Evolutionary conservation across 495 filamentous ascomycete genomes (phyloP).

Genomic region (Penicillium argentinense): DNA sequence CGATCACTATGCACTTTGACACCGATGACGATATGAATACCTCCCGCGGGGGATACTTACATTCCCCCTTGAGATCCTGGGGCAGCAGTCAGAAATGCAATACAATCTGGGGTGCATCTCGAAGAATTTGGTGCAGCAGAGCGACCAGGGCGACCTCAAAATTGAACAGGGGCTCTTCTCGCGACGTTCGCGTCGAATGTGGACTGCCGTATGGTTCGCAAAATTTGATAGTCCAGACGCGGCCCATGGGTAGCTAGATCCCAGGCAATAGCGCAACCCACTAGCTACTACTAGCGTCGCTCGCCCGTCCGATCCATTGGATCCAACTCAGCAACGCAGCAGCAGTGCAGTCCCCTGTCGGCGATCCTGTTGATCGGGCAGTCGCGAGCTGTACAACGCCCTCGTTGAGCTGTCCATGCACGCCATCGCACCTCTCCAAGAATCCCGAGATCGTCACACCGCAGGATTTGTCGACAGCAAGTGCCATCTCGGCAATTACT

Average conservation of each 20-base stretch:
- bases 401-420: too few species aligned
- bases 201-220: background rate
- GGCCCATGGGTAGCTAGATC: slow-evolving; percentile 16
- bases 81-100: slow-evolving; percentile 1
- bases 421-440: background rate
- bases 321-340: slow-evolving; percentile 8
- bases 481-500: background rate
- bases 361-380: slow-evolving; percentile 4
- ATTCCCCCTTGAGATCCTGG: background rate
- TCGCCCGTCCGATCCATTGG: slow-evolving; percentile 15
- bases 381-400: too few species aligned
- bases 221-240: slow-evolving; percentile 3
- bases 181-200: background rate
- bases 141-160: background rate
- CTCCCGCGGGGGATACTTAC: background rate
- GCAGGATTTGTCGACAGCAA: background rate
- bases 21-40: background rate
- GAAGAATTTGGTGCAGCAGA: background rate
- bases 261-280: slow-evolving; percentile 21
- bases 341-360: background rate
- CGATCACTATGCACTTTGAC: background rate
- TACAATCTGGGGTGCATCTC: background rate
- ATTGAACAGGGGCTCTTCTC: background rate
- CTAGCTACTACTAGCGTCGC: slow-evolving; percentile 16
- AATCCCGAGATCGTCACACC: slow-evolving; percentile 2